Evolutionary conservation across 2,329 filamentous ascomycete genomes (phyloP), one percentile per base, ranked within the genome.

Genomic region (Leptographium radiaticola): DNA sequence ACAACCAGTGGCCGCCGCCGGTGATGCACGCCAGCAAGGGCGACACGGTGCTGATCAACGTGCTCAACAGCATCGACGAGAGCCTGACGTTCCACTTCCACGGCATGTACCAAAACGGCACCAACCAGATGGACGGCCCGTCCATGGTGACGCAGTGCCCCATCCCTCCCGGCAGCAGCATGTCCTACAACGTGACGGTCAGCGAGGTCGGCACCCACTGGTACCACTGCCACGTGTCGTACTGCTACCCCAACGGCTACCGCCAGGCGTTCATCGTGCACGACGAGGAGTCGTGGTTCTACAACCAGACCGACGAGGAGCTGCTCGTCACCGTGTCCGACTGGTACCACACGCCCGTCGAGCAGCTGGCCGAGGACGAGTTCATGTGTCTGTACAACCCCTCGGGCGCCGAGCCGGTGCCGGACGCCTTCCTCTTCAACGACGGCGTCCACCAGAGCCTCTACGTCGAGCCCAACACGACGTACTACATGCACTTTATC

Each of bases 1-100:
- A 93, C 62, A 79, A 79, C 6, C 66, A 83, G 68, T 89, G 86
- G 84, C 87, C 87, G 2, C 75, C 86, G 52, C 87, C 87, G 1
- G 67, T 69, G 33, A 82, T 89, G 54, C 73, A 77, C 51, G 83
- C 77, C 42, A 75, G 74, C 50, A 70, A 81, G 50, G 83, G 83
- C 54, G 84, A 87, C 62, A 73, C 70, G 20, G 59, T 85, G 50
- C 63, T 84, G 56, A 68, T 84, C 57, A 79, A 81, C 53, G 71
- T 78, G 45, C 66, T 72, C 56, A 86, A 86, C 63, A 67, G 71
- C 31, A 70, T 86, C 8, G 81, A 86, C 61, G 75, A 83, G 65
- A 71, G 73, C 2, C 84, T 82, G 0, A 79, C 79, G 44, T 66
- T 84, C 51, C 81, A 80, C 65, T 90, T 85, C 63, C 86, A 89